phyloP scores from a whole-genome alignment of 2,329 filamentous ascomycete genomes.

The Nectriaceae sp. region DNA sequence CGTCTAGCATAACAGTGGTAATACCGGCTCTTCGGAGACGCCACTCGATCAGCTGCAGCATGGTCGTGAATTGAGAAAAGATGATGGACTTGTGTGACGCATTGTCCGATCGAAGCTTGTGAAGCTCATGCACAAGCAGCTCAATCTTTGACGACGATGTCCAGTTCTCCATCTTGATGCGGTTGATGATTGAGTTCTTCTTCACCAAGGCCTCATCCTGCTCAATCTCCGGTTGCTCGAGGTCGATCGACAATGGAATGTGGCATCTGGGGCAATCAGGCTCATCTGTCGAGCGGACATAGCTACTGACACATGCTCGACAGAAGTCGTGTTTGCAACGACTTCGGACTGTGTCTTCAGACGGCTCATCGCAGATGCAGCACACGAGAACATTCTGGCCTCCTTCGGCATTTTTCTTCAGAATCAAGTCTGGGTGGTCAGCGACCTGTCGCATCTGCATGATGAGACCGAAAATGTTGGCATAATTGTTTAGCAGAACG shows the following conservation, averaged over 20 bases:
- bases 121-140: constrained; percentile 90
- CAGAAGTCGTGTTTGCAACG: constrained; percentile 82
- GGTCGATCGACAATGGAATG: constrained; percentile 84
- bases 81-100: constrained; percentile 96
- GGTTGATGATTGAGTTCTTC: constrained; percentile 97
- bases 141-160: constrained; percentile 98
- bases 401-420: constrained; percentile 83
- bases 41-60: constrained; percentile 97
- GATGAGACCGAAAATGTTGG: constrained; percentile 97
- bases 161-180: constrained; percentile 99
- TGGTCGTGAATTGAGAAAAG: constrained; percentile 95
- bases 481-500: constrained; percentile 95
- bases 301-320: constrained; percentile 43
- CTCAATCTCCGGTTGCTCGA: constrained; percentile 93
- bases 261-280: constrained; percentile 90
- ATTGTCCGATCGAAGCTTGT: constrained; percentile 88
- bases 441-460: constrained; percentile 99
- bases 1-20: constrained; percentile 97
- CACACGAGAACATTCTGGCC: constrained; percentile 91
- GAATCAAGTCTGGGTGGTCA: constrained; percentile 90
- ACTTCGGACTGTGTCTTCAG: constrained; percentile 91
- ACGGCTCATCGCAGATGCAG: constrained; percentile 93
- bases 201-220: constrained; percentile 85
- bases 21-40: constrained; percentile 94
- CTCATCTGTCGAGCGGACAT: constrained; percentile 75